These are phyloP conservation scores for Bipolaris victoriae DNA, from an alignment of 2,329 filamentous ascomycete species.

Conservation along the genomic window DNA sequence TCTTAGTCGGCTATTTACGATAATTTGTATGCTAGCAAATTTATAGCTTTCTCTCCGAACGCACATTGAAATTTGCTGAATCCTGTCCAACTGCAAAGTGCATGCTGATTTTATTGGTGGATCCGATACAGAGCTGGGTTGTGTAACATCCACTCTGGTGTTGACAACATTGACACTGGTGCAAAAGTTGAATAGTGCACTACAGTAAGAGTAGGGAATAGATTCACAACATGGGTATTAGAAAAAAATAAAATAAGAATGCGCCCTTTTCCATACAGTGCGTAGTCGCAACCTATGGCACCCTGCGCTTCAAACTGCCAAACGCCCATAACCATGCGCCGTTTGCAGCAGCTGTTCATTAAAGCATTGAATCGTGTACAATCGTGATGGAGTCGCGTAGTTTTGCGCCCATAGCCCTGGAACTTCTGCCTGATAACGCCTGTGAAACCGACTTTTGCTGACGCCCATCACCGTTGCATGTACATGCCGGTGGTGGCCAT, in stretches of 20 bases:
- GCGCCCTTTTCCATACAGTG: not conserved
- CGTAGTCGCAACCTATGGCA: not conserved
- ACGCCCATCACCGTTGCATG: conserved; percentile 27
- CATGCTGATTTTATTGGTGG: too few relatives aligned
- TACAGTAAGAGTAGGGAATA: not conserved
- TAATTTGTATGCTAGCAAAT: not conserved
- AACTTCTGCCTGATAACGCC: not conserved
- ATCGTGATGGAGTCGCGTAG: not conserved
- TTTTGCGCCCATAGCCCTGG: not conserved
- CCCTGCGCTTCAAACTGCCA: not conserved
- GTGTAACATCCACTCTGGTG: too few relatives aligned
- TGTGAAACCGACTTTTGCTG: not conserved
- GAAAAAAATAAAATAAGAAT: not conserved
- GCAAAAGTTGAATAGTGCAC: not conserved
- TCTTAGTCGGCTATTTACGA: not conserved
- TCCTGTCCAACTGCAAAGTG: too few relatives aligned
- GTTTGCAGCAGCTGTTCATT: conserved; percentile 5
- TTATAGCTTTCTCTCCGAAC: too few relatives aligned
- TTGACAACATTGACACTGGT: not conserved
- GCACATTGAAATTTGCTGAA: too few relatives aligned
- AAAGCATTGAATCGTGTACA: conserved; percentile 12
- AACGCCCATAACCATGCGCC: conserved; percentile 12
- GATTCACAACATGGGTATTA: not conserved
- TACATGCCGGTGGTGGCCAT: conserved; percentile 37
- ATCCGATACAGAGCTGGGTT: too few relatives aligned